These are phyloP conservation scores for Sporothrix globosa DNA, from an alignment of 2,329 filamentous ascomycete species.

Conservation along the genomic window DNA sequence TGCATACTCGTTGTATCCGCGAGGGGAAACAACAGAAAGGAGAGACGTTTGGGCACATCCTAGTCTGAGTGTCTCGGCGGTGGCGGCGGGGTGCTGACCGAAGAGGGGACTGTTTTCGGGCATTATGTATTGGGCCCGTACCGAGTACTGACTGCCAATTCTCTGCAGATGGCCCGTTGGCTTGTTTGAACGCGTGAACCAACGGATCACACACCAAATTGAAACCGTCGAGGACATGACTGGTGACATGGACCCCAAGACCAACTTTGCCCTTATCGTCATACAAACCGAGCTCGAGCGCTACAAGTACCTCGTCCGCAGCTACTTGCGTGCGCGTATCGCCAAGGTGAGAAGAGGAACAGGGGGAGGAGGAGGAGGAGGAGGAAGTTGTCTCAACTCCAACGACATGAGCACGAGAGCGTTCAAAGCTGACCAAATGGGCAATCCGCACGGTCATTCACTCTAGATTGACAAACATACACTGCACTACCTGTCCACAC, in stretches of 20 bases:
- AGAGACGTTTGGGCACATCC: not conserved
- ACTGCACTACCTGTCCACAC: slow-evolving; percentile 69
- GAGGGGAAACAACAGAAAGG: not conserved
- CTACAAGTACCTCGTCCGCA: slow-evolving; percentile 87
- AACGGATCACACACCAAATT: slow-evolving; percentile 53
- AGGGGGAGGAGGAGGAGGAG: not conserved
- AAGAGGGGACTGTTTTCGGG: not conserved
- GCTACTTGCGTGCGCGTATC: slow-evolving; percentile 80
- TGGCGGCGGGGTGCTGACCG: slow-evolving; percentile 7
- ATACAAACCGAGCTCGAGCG: slow-evolving; percentile 95
- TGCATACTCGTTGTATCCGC: no score
- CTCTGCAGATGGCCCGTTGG: slow-evolving; percentile 64
- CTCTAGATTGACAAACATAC: slow-evolving; percentile 74
- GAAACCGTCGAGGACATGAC: slow-evolving; percentile 61
- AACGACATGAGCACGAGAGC: no score
- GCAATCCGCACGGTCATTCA: not conserved
- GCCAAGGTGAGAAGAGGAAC: slow-evolving; percentile 65
- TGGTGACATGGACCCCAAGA: slow-evolving; percentile 82
- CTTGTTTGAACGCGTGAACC: slow-evolving; percentile 81
- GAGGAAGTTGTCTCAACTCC: no score
- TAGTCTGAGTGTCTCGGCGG: not conserved
- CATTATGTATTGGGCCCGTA: not conserved
- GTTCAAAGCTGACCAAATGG: no score
- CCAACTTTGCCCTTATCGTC: slow-evolving; percentile 91
- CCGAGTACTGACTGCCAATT: slow-evolving; percentile 13